A percentile compares a stretch with the other conserved stretches of the same genome.
These are phyloP conservation scores for Monilinia aucupariae DNA, from an alignment of 2,329 filamentous ascomycete species.

Conservation along the genomic window DNA sequence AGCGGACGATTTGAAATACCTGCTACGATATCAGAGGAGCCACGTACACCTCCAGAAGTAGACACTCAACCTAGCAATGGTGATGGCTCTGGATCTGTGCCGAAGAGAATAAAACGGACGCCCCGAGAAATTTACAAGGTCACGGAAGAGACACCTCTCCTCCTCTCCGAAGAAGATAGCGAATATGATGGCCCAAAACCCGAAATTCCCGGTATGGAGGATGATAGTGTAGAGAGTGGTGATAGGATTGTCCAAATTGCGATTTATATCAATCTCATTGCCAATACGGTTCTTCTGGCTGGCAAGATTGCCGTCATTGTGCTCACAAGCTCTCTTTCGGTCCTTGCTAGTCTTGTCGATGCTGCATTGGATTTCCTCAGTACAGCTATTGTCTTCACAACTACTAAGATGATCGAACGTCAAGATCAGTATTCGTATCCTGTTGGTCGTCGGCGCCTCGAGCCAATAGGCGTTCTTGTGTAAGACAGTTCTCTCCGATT, in stretches of 20 bases:
- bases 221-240: slow-evolving; percentile 68
- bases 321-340: slow-evolving; percentile 52
- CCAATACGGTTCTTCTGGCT: slow-evolving; percentile 51
- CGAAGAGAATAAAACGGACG: slow-evolving; percentile 65
- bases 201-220: slow-evolving; percentile 64
- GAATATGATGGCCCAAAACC: slow-evolving; percentile 43
- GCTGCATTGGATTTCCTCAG: slow-evolving; percentile 56
- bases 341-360: slow-evolving; percentile 57
- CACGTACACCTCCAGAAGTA: slow-evolving; percentile 34
- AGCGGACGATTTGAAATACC: slow-evolving; percentile 55
- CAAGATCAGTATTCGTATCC: slow-evolving; percentile 44
- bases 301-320: slow-evolving; percentile 52
- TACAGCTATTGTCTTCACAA: slow-evolving; percentile 54
- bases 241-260: slow-evolving; percentile 76
- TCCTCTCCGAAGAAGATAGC: slow-evolving; percentile 42
- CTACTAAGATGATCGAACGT: slow-evolving; percentile 51
- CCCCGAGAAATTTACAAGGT: slow-evolving; percentile 78
- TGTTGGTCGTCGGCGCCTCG: slow-evolving; percentile 50
- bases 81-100: slow-evolving; percentile 35
- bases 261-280: slow-evolving; percentile 66
- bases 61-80: slow-evolving; percentile 17
- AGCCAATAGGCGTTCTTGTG: slow-evolving; percentile 57
- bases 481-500: background rate
- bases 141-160: slow-evolving; percentile 61
- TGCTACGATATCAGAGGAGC: slow-evolving; percentile 70